A percentile compares a stretch with the other conserved stretches of the same genome.
Evolutionary conservation across 345 rosid species (phyloP).

Genomic region (Lepidium didymum): DNA sequence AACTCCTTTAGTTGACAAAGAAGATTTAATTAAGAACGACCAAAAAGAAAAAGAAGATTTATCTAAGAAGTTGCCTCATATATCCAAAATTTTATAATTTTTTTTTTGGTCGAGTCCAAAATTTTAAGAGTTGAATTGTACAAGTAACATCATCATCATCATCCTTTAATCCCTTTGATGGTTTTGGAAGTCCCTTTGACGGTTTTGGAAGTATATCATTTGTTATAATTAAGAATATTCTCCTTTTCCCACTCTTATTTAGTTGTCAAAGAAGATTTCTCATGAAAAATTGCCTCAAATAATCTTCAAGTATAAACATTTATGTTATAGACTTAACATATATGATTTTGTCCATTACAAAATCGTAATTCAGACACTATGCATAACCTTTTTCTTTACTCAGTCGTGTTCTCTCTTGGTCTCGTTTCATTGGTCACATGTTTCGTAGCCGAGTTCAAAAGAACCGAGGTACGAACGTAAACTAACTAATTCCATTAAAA

Average conservation of each 20-base stretch:
- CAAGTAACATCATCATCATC: not conserved
- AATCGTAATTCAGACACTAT: conserved; percentile 9
- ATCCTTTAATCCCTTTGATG: not conserved
- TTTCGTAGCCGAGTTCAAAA: conserved; percentile 54
- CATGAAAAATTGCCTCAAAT: not conserved
- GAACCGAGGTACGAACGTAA: conserved; percentile 42
- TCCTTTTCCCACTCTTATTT: not conserved
- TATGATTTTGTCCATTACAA: not conserved
- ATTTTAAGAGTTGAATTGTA: not conserved
- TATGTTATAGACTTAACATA: not conserved
- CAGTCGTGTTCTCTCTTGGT: conserved; percentile 34
- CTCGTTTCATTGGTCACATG: conserved; percentile 46
- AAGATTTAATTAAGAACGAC: no score
- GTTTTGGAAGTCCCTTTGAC: not conserved
- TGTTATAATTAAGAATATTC: not conserved
- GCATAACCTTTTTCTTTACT: conserved; percentile 1
- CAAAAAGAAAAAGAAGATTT: not conserved
- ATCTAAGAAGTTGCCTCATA: not conserved
- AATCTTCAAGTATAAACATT: not conserved
- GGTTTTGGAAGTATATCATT: not conserved
- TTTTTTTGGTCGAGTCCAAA: no score
- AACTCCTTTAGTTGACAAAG: not conserved
- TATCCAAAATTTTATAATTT: not conserved
- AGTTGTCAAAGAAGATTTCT: conserved; percentile 4
- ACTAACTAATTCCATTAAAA: not conserved